Evolutionary conservation across 345 rosid species (phyloP).

Genomic region (Boechera stricta): DNA sequence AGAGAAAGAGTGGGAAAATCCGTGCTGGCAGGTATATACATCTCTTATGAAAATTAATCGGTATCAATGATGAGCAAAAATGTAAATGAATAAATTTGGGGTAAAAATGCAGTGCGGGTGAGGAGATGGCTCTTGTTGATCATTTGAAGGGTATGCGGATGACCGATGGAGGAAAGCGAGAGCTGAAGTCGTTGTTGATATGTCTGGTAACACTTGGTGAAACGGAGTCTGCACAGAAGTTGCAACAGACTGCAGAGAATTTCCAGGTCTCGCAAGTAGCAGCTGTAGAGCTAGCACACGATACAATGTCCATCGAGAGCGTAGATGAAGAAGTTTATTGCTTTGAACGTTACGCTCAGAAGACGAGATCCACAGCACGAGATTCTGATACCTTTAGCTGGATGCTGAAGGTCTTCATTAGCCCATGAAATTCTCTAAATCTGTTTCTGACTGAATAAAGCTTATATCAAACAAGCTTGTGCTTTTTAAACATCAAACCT

Average conservation of each 20-base stretch:
- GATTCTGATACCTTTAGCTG: constrained; percentile 66
- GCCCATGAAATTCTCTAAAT: constrained; percentile 47
- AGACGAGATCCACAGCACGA: constrained; percentile 50
- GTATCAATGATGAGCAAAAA: constrained; percentile 8
- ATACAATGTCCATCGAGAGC: constrained; percentile 58
- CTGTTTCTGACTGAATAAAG: constrained; percentile 5
- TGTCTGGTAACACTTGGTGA: constrained; percentile 76
- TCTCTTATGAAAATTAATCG: not conserved
- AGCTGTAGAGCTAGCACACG: constrained; percentile 82
- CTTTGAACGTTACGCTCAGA: constrained; percentile 60
- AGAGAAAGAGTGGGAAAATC: constrained; percentile 79
- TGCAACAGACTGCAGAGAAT: constrained; percentile 72
- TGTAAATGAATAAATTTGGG: constrained; percentile 36
- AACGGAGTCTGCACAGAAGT: constrained; percentile 68
- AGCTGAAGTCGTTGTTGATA: constrained; percentile 76
- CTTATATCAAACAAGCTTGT: constrained; percentile 18
- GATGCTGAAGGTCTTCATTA: constrained; percentile 70
- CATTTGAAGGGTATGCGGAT: constrained; percentile 89
- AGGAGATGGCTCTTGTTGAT: constrained; percentile 93
- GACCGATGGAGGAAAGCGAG: constrained; percentile 69
- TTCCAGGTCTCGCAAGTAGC: constrained; percentile 80
- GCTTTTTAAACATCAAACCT: constrained; percentile 14
- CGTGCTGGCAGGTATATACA: constrained; percentile 87
- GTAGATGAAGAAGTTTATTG: constrained; percentile 63
- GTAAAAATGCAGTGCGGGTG: constrained; percentile 70